A percentile compares a stretch with the other conserved stretches of the same genome.
These are phyloP conservation scores for Excoecaria agallocha DNA, from an alignment of 345 rosid genomes.

Conservation along the genomic window DNA sequence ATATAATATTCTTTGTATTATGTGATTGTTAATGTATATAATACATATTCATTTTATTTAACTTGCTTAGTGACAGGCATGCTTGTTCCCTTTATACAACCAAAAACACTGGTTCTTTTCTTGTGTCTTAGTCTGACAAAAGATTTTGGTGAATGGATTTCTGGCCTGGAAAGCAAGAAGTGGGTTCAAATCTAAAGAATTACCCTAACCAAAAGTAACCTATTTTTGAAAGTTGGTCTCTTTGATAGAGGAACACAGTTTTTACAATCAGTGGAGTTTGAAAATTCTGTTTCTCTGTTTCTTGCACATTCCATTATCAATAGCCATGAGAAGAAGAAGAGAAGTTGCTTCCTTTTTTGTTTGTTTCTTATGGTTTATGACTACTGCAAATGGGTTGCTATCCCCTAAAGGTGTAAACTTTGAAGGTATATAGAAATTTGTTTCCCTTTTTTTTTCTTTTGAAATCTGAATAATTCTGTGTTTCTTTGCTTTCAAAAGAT, in stretches of 20 bases:
- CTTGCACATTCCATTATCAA: conserved; percentile 27
- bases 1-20: not conserved
- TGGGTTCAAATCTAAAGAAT: conserved; percentile 39
- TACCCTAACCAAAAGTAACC: conserved; percentile 29
- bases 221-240: conserved; percentile 25
- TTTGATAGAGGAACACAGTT: not conserved
- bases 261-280: conserved; percentile 8
- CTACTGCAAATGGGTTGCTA: conserved; percentile 54
- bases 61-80: conserved; percentile 50
- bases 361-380: conserved; percentile 44
- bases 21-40: not conserved
- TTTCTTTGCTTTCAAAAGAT: not conserved
- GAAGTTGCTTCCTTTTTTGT: conserved; percentile 29
- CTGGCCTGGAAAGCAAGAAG: conserved; percentile 43
- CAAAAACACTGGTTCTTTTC: conserved; percentile 34
- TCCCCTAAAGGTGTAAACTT: conserved; percentile 85
- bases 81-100: conserved; percentile 50
- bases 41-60: conserved; percentile 28
- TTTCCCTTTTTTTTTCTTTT: conserved; percentile 10
- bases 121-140: conserved; percentile 48
- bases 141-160: conserved; percentile 49
- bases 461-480: conserved; percentile 5
- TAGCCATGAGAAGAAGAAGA: conserved; percentile 33
- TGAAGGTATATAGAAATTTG: conserved; percentile 54
- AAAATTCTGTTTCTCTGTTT: conserved; percentile 28